These are phyloP conservation scores for Dalechampia spathulata DNA, from an alignment of 441 rosid genomes.

Conservation along the genomic window DNA sequence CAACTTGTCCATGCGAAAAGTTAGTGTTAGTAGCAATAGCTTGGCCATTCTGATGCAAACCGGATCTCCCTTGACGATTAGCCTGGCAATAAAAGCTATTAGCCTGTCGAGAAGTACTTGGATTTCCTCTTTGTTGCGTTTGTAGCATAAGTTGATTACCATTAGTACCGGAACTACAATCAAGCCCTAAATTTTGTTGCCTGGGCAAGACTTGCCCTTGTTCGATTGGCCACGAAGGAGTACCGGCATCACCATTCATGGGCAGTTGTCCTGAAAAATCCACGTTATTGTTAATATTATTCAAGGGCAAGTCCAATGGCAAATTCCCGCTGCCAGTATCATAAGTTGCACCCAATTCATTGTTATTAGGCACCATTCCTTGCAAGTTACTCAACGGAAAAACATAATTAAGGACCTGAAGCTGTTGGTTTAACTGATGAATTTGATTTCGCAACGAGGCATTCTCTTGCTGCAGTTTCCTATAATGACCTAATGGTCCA, in stretches of 20 bases:
- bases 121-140: neutral
- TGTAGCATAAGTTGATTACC: too few relatives aligned
- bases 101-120: neutral
- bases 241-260: neutral
- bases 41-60: neutral
- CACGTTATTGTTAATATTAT: neutral
- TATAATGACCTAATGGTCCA: conserved; percentile 27
- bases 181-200: neutral
- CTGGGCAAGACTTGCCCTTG: too few relatives aligned
- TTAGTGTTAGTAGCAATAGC: neutral
- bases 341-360: neutral
- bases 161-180: neutral
- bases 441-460: neutral
- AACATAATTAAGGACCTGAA: neutral
- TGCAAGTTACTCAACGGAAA: neutral
- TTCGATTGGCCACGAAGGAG: neutral
- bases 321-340: neutral
- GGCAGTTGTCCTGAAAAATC: neutral
- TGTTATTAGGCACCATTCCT: neutral
- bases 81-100: neutral
- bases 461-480: neutral
- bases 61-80: neutral
- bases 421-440: neutral
- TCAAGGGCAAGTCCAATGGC: neutral
- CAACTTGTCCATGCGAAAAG: neutral